Conservation (phyloP, 331 rosid species). For the Acacia concinna region DNA sequence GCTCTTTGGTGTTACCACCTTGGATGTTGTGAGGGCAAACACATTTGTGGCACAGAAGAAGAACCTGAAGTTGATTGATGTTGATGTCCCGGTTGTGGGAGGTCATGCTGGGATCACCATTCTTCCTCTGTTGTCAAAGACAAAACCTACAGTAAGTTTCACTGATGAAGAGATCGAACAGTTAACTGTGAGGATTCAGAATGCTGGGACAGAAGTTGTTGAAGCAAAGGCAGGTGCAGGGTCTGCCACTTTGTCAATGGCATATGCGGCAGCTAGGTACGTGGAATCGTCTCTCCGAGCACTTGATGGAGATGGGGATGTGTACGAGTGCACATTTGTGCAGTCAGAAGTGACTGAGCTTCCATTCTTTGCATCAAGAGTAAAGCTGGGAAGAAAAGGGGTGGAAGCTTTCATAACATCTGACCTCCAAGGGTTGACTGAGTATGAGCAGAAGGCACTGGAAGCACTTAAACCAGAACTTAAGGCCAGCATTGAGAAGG, state of each 20-base stretch:
- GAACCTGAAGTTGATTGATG: conserved; percentile 68
- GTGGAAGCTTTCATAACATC: conserved; percentile 76
- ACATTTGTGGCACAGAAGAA: conserved; percentile 72
- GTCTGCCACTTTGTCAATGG: conserved; percentile 97
- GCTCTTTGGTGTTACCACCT: conserved; percentile 76
- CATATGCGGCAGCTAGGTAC: conserved; percentile 96
- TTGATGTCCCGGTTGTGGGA: conserved; percentile 70
- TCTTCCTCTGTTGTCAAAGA: conserved; percentile 61
- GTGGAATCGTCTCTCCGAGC: conserved; percentile 98
- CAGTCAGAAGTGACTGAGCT: conserved; percentile 87
- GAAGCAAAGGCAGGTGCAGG: conserved; percentile 94
- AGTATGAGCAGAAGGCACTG: conserved; percentile 86
- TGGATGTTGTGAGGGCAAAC: conserved; percentile 73
- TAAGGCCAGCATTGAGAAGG: conserved; percentile 92
- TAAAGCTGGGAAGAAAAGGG: conserved; percentile 85
- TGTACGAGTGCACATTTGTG: conserved; percentile 80
- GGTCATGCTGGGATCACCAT: conserved; percentile 78
- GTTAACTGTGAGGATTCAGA: conserved; percentile 63
- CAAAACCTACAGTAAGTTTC: conserved; percentile 49
- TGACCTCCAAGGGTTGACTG: conserved; percentile 85
- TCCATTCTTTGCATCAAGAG: conserved; percentile 91
- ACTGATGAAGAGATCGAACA: conserved; percentile 55
- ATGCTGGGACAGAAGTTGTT: conserved; percentile 76
- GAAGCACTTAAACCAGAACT: conserved; percentile 96
- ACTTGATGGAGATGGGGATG: conserved; percentile 91